A percentile compares a stretch with the other conserved stretches of the same genome.
These are phyloP conservation scores for Nymphaea thermarum DNA, from an alignment of 164 flowering plant species.

Conservation along the genomic window DNA sequence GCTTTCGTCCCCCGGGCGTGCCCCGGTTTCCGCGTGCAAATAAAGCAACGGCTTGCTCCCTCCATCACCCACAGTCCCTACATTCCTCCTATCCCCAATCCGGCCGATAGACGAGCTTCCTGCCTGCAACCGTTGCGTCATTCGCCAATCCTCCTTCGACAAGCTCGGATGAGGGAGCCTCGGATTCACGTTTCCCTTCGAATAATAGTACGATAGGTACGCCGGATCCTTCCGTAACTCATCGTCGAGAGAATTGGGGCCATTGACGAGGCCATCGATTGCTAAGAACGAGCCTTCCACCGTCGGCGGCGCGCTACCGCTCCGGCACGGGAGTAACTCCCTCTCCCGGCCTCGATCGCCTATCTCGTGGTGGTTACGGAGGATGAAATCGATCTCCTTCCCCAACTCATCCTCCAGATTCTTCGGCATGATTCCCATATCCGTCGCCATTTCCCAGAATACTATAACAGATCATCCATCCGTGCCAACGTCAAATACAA, in stretches of 20 bases:
- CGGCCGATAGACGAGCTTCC: conserved; percentile 33
- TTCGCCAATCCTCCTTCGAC: conserved; percentile 85
- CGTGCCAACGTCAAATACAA: not conserved
- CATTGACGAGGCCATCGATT: conserved; percentile 33
- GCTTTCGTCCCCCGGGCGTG: conserved; percentile 33
- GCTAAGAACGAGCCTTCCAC: conserved; percentile 74
- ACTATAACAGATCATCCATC: conserved; percentile 8
- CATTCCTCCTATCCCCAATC: conserved; percentile 34
- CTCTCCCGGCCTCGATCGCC: conserved; percentile 23
- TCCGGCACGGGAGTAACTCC: conserved; percentile 47
- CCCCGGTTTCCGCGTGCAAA: conserved; percentile 44
- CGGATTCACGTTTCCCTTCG: conserved; percentile 62
- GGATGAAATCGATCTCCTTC: conserved; percentile 39
- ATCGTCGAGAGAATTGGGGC: conserved; percentile 38
- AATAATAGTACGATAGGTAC: conserved; percentile 58
- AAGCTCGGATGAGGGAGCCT: conserved; percentile 70
- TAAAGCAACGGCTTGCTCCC: conserved; percentile 45
- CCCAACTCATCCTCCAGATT: conserved; percentile 37
- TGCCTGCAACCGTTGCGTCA: conserved; percentile 60
- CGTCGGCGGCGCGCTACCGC: conserved; percentile 95
- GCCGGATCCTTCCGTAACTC: conserved; percentile 69
- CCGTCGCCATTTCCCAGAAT: conserved; percentile 16
- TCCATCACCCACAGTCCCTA: conserved; percentile 21
- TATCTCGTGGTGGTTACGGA: conserved; percentile 26
- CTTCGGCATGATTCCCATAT: conserved; percentile 4